A percentile compares a stretch with the other conserved stretches of the same genome.
phyloP scores from a whole-genome alignment of 257 asterid species.

The Penstemon barbatus region DNA sequence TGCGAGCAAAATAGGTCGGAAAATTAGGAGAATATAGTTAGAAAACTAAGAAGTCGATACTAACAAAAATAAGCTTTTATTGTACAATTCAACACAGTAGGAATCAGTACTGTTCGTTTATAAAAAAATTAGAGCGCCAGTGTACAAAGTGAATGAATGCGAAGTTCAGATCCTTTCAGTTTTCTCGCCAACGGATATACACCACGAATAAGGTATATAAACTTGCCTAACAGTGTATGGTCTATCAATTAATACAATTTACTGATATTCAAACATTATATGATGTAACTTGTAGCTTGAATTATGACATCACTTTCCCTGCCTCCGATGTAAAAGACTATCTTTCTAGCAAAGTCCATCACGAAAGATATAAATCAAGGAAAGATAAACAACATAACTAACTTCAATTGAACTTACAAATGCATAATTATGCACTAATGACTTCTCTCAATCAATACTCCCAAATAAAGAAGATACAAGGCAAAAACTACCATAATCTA shows the following conservation, averaged over 20 bases:
- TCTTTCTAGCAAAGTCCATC: not conserved
- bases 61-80: not conserved
- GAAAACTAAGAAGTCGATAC: not conserved
- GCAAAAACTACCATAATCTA: slow-evolving; percentile 17
- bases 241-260: not conserved
- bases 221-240: not conserved
- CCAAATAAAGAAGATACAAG: not conserved
- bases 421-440: not conserved
- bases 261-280: not conserved
- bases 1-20: not conserved
- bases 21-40: slow-evolving; percentile 15
- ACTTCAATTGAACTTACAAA: not conserved
- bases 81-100: slow-evolving; percentile 6
- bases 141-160: not conserved
- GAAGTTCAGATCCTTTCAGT: not conserved
- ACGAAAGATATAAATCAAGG: not conserved
- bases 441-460: not conserved
- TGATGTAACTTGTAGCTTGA: not conserved
- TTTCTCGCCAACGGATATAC: too few species aligned
- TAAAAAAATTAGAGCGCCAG: not conserved
- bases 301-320: slow-evolving; percentile 4
- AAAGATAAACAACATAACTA: slow-evolving; percentile 6
- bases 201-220: too few species aligned
- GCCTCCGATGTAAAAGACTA: not conserved
- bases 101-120: not conserved